A percentile compares a stretch with the other conserved stretches of the same genome.
Evolutionary conservation across 805 yeast genomes (phyloP).

Genomic region (Cyberlindnera samutprakarnensis): DNA sequence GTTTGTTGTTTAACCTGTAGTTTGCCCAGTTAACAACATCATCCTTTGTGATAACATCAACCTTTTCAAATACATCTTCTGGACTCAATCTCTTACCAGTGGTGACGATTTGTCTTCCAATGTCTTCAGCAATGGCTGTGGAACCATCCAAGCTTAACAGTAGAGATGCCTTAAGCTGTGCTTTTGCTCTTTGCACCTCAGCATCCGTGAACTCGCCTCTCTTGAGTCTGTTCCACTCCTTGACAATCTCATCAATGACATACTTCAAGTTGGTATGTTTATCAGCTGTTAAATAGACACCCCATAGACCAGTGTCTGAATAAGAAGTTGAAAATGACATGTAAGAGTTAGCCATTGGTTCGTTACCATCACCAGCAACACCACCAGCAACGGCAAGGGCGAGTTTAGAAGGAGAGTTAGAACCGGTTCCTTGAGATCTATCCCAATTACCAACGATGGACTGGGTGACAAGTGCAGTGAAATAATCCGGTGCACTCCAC

Average conservation of each 20-base stretch:
- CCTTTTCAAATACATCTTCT: conserved; percentile 46
- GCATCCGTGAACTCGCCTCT: conserved; percentile 68
- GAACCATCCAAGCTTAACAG: conserved; percentile 88
- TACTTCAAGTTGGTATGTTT: conserved; percentile 56
- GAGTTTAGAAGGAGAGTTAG: conserved; percentile 79
- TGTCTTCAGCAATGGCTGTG: conserved; percentile 94
- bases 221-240: conserved; percentile 86
- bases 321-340: conserved; percentile 96
- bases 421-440: conserved; percentile 78
- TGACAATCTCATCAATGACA: conserved; percentile 65
- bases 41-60: conserved; percentile 66
- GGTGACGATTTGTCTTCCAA: conserved; percentile 94
- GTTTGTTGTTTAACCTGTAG: conserved; percentile 67
- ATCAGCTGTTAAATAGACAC: conserved; percentile 80
- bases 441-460: conserved; percentile 98
- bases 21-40: conserved; percentile 89
- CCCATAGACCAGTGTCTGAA: conserved; percentile 98
- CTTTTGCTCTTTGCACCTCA: conserved; percentile 90
- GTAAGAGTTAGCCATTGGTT: conserved; percentile 83
- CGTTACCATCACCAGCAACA: conserved; percentile 43
- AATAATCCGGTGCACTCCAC: conserved; percentile 94
- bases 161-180: conserved; percentile 89
- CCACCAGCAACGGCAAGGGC: conserved; percentile 57
- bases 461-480: conserved; percentile 91
- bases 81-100: conserved; percentile 61